These are phyloP conservation scores for Dictyostelium discoideum DNA, from an alignment of 78 protist genomes.

Conservation along the genomic window dicty_2.7 NC_007088.5:430001-430500, in stretches of 20 bases:
- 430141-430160: neutral
- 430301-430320: neutral
- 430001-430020: no score
- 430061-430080: neutral
- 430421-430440: neutral
- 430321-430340: neutral
- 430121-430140: slow-evolving; percentile 8
- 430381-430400: neutral
- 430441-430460: neutral
- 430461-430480: neutral
- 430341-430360: neutral
- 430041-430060: neutral
- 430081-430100: neutral
- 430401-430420: neutral
- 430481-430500: neutral
- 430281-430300: neutral
- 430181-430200: neutral
- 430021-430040: neutral
- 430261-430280: neutral
- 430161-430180: neutral
- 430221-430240: neutral
- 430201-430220: neutral
- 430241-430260: neutral
- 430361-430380: neutral
- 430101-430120: slow-evolving; percentile 3